Evolutionary conservation across 768 basidiomycete species (phyloP).

Genomic region (Dioszegia aurantiaca): DNA sequence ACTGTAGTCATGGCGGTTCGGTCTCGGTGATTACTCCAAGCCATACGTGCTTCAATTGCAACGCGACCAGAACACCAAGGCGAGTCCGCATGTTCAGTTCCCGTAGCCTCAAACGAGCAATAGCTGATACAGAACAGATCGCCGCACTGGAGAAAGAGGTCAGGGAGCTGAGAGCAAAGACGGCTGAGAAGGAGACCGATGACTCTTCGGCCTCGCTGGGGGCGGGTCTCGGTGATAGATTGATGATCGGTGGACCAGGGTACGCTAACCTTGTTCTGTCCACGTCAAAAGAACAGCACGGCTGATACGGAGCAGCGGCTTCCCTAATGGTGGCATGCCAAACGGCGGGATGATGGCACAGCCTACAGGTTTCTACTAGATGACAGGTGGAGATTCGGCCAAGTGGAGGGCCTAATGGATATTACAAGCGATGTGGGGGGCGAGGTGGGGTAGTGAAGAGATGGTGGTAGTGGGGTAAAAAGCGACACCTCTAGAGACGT

Average conservation of each 20-base stretch:
- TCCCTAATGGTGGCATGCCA: slow-evolving; percentile 33
- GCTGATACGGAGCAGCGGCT: slow-evolving; percentile 19
- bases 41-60: slow-evolving; percentile 89
- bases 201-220: slow-evolving; percentile 89
- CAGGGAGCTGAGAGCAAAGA: slow-evolving; percentile 79
- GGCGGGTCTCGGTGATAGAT: slow-evolving; percentile 58
- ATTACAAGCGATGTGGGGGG: not conserved
- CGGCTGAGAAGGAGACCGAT: slow-evolving; percentile 66
- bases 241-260: slow-evolving; percentile 50
- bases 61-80: slow-evolving; percentile 56
- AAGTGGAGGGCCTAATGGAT: not conserved
- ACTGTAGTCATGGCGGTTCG: slow-evolving; percentile 79
- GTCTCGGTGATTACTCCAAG: slow-evolving; percentile 95
- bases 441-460: not conserved
- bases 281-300: not conserved
- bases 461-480: no score
- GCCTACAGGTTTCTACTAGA: slow-evolving; percentile 42
- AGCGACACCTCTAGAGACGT: no score
- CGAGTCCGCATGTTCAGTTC: no score
- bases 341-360: slow-evolving; percentile 43
- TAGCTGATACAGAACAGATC: slow-evolving; percentile 56
- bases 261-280: slow-evolving; percentile 19
- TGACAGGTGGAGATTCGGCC: no score
- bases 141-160: slow-evolving; percentile 82
- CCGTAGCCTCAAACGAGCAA: no score